Base-by-base conservation (phyloP, 1,284 basidiomycete species). In the Phenoliferia sp. region DNA sequence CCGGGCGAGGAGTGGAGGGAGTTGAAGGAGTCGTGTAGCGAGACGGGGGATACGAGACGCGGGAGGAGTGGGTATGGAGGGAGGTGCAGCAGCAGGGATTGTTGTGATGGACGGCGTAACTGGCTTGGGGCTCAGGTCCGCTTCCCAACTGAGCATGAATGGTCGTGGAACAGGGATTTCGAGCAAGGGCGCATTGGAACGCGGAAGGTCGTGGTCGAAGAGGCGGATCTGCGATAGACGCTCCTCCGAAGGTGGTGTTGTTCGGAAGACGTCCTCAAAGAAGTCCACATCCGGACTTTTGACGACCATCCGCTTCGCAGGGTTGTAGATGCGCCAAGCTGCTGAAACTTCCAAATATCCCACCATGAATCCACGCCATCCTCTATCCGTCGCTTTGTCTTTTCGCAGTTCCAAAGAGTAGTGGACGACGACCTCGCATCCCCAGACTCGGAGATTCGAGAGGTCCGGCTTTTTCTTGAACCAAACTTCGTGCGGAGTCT, bases 311-410 rank as follows among this genome's bases (percentile, higher is more conserved):
- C 39, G 39, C 15, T 22, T 12, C 39, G 22, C 12, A 12, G 39
- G 39, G 39, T 15, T 22, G 39, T 44, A 44, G 39, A 44, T 15
- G 39, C 39, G 39, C 39, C 39, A 44, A 9, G 22, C 52, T 10
- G 9, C 61, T 9, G 3, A 28, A 4, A 19, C 19, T 52, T 39
- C 7, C 5, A 33, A 48, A 48, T 64, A 64, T 16, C 63, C 63
- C 32, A 64, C 28, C 22, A 64, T 59, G 32, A 29, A 16, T 9
- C n/a, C 44, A 2, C 19, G 19, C 7, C 39, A 7, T 22, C 29
- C 58, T 3, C 64, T 26, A 3, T 44, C n/a, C 35, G 48, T 19
- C 22, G 61, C 34, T 52, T 65, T 65, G 54, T 44, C n/a, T 36
- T 5, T 4, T n/a, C 28, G 15, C 32, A 28, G 50, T 12, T 22